Evolutionary conservation across 495 filamentous ascomycete genomes (phyloP), one percentile per base, ranked within the genome.

Genomic region (Hyaloscypha finlandica): DNA sequence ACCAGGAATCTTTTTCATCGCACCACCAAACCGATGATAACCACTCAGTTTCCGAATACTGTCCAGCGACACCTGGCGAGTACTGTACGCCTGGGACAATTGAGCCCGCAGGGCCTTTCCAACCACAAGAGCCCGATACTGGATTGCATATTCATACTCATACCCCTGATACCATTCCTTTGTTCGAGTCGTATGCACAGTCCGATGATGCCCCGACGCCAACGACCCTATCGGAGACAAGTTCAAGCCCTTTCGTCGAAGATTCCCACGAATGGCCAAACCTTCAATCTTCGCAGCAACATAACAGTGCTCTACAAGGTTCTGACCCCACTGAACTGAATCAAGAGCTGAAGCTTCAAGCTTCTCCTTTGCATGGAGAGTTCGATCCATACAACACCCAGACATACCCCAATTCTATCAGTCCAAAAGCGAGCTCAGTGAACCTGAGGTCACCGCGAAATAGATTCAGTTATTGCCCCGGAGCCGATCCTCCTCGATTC

Each of bases 261-360:
- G 25, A 25, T 16, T 58, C 53, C 11, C 53, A 45, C 25, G 52
- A 63, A 22, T 59, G 63, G 53, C 64, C 59, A 2, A 25, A 56
- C 12, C 68, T 70, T 31, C 51, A 22, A 20, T 67, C 64, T 6
- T 72, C 67, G 12, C 68, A 65, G 69, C 63, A 65, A 31, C 22
- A 29, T 2, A 51, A 14, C 29, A 16, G 48, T 16, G 20, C 25
- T 19, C 6, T 32, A 37, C 42, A 66, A 53, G 32, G 29, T 16
- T 22, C 30, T 31, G 55, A 58, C 8, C 4, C 55, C 29, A 20
- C 42, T 6, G 59, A 69, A 39, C 25, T 57, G 8, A 25, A 32
- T 19, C 57, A 20, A 20, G 65, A 64, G 8, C 53, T 71, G 16
- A 68, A 68, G 35, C 32, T 35, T 2, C 30, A 59, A 37, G 48